Conservation (phyloP, 1,284 basidiomycete genomes). For the Clitocybe nebularis region DNA sequence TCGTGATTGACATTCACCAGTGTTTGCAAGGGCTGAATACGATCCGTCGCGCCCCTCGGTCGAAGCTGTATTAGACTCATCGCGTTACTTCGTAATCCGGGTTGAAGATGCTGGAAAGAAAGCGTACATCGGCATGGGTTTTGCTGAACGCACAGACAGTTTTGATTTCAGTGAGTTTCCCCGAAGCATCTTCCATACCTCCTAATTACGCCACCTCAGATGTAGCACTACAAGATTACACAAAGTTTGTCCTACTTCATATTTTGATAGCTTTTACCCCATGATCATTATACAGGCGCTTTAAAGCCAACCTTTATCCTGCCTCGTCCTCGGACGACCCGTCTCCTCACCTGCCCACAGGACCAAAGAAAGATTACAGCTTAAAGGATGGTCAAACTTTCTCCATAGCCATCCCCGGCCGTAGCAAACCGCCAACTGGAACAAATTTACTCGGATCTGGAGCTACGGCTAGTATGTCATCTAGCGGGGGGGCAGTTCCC, state of each 20-base stretch:
- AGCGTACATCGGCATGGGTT: conserved; percentile 94
- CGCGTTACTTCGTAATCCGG: conserved; percentile 91
- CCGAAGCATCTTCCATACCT: not conserved
- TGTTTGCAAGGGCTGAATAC: conserved; percentile 92
- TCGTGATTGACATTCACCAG: conserved; percentile 30
- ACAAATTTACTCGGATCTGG: conserved; percentile 33
- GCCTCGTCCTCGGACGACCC: conserved; percentile 38
- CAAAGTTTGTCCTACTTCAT: conserved; percentile 57
- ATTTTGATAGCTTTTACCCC: conserved; percentile 1
- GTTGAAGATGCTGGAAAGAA: conserved; percentile 85
- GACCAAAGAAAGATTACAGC: conserved; percentile 91
- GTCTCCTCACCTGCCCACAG: conserved; percentile 62
- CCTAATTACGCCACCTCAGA: conserved; percentile 40
- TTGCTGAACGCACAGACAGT: conserved; percentile 85
- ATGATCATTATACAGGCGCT: conserved; percentile 42
- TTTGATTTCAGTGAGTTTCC: conserved; percentile 84
- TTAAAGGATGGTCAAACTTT: conserved; percentile 97
- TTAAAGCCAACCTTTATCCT: conserved; percentile 56
- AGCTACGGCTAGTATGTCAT: conserved; percentile 17
- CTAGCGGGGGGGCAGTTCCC: conserved; percentile 44
- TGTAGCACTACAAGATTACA: conserved; percentile 93
- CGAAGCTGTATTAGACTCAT: conserved; percentile 94
- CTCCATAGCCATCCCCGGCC: conserved; percentile 85
- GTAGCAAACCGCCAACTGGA: conserved; percentile 34
- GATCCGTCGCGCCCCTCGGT: conserved; percentile 79